Conservation (phyloP, 768 basidiomycete species). For the Russula sp. region DNA sequence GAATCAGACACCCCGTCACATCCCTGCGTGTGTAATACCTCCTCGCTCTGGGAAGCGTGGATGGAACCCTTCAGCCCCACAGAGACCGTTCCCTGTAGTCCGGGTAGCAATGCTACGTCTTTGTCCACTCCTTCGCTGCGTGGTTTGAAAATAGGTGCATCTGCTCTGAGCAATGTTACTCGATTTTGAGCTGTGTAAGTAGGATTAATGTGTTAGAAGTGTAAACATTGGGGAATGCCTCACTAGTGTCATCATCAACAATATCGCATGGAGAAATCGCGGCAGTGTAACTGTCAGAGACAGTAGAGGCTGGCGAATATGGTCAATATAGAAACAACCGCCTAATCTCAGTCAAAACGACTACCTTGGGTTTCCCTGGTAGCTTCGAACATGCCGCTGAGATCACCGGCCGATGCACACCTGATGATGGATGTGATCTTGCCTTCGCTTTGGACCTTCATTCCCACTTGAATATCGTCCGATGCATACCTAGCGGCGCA, state of each 20-base stretch:
- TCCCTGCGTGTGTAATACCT: not conserved
- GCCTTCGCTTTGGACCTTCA: not conserved
- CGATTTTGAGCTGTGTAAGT: not conserved
- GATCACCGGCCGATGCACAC: not conserved
- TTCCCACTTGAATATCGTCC: constrained; percentile 10
- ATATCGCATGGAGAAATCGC: not conserved
- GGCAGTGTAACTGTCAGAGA: not conserved
- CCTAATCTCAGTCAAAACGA: not conserved
- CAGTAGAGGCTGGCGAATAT: not conserved
- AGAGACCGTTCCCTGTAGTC: not conserved
- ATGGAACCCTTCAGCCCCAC: constrained; percentile 1
- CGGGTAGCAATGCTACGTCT: not conserved
- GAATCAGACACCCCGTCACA: not conserved
- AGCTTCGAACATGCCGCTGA: not conserved
- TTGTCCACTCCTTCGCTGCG: not conserved
- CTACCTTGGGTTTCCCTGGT: not conserved
- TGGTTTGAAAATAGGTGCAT: constrained; percentile 8
- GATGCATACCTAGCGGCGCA: not conserved
- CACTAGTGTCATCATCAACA: not conserved
- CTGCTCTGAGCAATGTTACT: not conserved
- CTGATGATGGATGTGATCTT: not conserved
- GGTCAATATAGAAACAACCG: not conserved
- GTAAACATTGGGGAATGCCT: not conserved
- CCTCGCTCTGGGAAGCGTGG: not conserved
- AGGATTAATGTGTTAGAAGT: not conserved